Base-by-base conservation (phyloP, 306 rosid species). In the Quercus aquifolioides region DNA sequence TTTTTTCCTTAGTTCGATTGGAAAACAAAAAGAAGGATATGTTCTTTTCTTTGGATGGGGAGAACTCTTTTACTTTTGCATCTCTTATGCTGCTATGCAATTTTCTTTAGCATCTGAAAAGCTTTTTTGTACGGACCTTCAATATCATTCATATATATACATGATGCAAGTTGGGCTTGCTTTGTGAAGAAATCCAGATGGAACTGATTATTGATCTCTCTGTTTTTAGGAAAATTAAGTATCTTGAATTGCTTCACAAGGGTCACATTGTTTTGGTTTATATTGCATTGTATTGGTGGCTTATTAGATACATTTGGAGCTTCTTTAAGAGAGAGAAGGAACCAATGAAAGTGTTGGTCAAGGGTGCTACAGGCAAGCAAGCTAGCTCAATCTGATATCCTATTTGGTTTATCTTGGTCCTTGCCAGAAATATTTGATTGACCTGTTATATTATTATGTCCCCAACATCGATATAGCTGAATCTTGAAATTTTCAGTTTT, bases 301-400 rank as follows among this genome's bases (percentile, higher is more conserved):
- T 91, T 52, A 75, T 86, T 41, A 89, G 72, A 75, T 71, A 89
- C 58, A 90, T 95, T 96, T 89, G 85, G 80, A 82, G 90, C 78
- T 92, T 95, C 84, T 76, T 89, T 46, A 78, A 59, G 49, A 52
- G 46, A 64, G 90, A 89, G 71, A 92, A 88, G 85, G 90, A 94
- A 69, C 97, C 98, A 2, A 54, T 91, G 49, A 90, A 57, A 0
- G 89, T 94, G 1, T 87, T 94, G 84, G 89, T 94, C 85, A 91
- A 94, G 3, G 97, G 96, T 51, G 97, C 97, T 77, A 87, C 94
- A 90, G 96, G 97, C 93, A 92, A 76, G 94, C 31, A 41, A 0
- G 11, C 46, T 41, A 41, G 3, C 46, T 31, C 81, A 6, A 69
- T 79, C 58, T 52, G 19, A 4, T 62, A 21, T 62, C 1, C 70